These are phyloP conservation scores for Tinospora cordifolia DNA, from an alignment of 164 flowering plant genomes.

Conservation along the genomic window DNA sequence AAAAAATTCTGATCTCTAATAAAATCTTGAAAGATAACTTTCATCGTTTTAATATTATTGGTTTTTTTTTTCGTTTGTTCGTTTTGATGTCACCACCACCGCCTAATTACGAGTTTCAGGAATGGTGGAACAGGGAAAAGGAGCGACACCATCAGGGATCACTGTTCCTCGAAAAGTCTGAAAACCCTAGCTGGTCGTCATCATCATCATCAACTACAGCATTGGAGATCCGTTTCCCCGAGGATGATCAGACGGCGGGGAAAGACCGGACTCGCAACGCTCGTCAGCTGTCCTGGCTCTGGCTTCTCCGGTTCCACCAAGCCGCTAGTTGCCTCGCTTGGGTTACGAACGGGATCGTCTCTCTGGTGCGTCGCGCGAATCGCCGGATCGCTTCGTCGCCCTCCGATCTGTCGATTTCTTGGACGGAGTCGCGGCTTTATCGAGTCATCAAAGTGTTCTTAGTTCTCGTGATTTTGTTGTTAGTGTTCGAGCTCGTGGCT, in stretches of 20 bases:
- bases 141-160: conserved; percentile 18
- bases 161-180: conserved; percentile 17
- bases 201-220: no score
- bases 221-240: conserved; percentile 25
- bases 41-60: no score
- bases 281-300: conserved; percentile 64
- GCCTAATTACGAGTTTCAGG: conserved; percentile 66
- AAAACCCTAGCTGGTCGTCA: conserved; percentile 16
- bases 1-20: no score
- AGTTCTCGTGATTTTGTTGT: conserved; percentile 33
- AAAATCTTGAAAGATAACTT: no score
- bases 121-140: conserved; percentile 88
- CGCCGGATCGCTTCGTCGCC: conserved; percentile 40
- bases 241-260: conserved; percentile 26
- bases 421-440: conserved; percentile 44
- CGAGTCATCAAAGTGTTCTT: conserved; percentile 45
- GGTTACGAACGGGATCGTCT: conserved; percentile 26
- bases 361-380: conserved; percentile 48
- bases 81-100: conserved; percentile 50
- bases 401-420: conserved; percentile 16
- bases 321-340: conserved; percentile 34
- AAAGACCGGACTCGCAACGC: conserved; percentile 43
- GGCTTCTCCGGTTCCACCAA: conserved; percentile 49
- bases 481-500: conserved; percentile 65
- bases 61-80: no score